Base-by-base conservation (phyloP, 345 rosid genomes). In the Eutrema yunnanense region DNA sequence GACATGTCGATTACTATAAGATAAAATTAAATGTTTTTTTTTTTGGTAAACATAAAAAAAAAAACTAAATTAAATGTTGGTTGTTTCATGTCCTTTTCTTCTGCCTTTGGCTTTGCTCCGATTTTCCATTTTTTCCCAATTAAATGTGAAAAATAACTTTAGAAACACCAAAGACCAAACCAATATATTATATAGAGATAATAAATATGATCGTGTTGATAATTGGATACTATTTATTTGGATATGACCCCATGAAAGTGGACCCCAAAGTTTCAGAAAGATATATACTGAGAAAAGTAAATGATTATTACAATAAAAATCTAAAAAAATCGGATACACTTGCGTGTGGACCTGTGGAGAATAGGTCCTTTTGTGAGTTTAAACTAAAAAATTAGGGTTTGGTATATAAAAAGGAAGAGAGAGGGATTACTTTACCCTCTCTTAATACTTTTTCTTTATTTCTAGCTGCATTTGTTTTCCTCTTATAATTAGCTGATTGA, bases 61-160 rank as follows among this genome's bases (percentile, higher is more conserved):
- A 19, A 19, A 19, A 19, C 22, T 1, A 65, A 61, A 66, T 66
- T 75, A 42, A 75, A 67, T 75, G 78, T 75, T 75, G 73, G 78
- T 75, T 52, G 78, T 75, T 75, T 60, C 57, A 75, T 68, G 79
- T 75, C 79, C 16, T 75, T 75, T 53, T 75, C 79, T 59, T 75
- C 79, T 59, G 73, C 73, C 68, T 41, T 74, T 9, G 34, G 43
- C 52, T 66, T 56, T 51, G 50, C 60, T 58, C 33, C 37, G 10
- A 66, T 14, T 65, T 65, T 49, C 58, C 22, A 56, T 48, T 41
- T 29, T 50, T 29, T 56, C 48, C 30, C 30, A 59, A 41, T 67
- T 74, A 34, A 59, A 58, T 50, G 62, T 59, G 33, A 9, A 16
- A 52, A 51, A 38, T 59, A 19, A 42, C 14, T n/a, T 34, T 51